These are phyloP conservation scores for Picea sitchensis DNA, from an alignment of 75 land plant species.

Conservation along the genomic window DNA sequence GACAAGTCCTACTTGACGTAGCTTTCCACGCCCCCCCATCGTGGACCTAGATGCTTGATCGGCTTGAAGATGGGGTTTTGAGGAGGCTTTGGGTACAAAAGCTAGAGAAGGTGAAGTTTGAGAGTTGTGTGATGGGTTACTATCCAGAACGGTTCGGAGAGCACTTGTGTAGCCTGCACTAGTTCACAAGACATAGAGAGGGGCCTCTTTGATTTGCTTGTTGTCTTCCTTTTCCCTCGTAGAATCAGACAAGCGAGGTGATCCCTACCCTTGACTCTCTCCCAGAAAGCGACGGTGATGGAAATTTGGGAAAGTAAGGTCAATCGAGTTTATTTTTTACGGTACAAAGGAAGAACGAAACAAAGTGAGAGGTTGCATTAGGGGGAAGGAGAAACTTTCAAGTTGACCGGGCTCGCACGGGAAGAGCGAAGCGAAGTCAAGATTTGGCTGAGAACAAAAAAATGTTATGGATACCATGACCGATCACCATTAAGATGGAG, in stretches of 20 bases:
- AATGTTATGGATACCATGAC: background rate
- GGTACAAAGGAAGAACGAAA: background rate
- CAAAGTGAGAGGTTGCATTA: background rate
- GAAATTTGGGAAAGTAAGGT: background rate
- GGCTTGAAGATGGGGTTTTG: background rate
- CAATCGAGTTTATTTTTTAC: background rate
- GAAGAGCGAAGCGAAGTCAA: background rate
- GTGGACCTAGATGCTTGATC: background rate
- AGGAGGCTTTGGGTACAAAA: background rate
- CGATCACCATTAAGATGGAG: background rate
- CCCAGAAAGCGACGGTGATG: background rate
- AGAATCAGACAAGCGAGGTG: background rate
- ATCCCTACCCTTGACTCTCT: background rate
- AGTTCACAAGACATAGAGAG: background rate
- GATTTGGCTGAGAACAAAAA: background rate
- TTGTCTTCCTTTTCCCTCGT: background rate
- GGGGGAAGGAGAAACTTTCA: background rate
- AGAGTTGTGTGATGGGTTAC: background rate
- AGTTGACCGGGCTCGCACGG: background rate
- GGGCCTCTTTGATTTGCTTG: background rate
- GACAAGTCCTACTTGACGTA: too few relatives aligned
- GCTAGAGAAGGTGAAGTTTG: background rate
- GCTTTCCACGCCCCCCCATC: background rate
- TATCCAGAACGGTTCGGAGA: background rate
- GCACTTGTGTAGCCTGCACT: constrained; percentile 1